Evolutionary conservation across 768 basidiomycete species (phyloP).

Genomic region (Ramaria sp.): DNA sequence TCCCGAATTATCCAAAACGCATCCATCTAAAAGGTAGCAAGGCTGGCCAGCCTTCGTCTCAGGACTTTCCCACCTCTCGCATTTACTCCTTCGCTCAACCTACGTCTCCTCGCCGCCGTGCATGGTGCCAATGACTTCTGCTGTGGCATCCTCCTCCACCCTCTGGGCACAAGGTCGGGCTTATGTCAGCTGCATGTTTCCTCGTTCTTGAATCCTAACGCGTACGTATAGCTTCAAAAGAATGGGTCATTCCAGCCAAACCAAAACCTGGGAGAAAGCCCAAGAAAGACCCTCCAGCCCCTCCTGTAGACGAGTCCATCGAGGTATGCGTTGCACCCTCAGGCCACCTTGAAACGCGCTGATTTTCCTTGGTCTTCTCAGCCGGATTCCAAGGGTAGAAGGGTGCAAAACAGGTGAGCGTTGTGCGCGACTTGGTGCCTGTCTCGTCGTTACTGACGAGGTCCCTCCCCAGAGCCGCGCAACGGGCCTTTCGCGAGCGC

Average conservation of each 20-base stretch:
- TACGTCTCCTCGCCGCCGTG: constrained; percentile 18
- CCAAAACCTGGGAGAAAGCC: constrained; percentile 84
- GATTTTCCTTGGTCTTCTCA: constrained; percentile 12
- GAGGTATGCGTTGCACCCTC: constrained; percentile 32
- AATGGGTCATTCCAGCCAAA: constrained; percentile 81
- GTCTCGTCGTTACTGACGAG: constrained; percentile 8
- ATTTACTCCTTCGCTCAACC: constrained; percentile 11
- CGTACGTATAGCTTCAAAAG: constrained; percentile 56
- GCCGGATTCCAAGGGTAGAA: constrained; percentile 50
- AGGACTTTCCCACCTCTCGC: constrained; percentile 10
- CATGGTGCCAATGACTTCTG: constrained; percentile 11
- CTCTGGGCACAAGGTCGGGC: constrained; percentile 71
- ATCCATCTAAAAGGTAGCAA: constrained; percentile 21
- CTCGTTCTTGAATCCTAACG: constrained; percentile 8
- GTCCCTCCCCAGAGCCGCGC: constrained; percentile 53
- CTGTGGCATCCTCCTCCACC: constrained; percentile 39
- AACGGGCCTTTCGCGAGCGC: constrained; percentile 82
- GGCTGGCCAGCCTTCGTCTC: constrained; percentile 19
- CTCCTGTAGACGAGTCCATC: constrained; percentile 27
- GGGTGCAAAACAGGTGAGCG: constrained; percentile 64
- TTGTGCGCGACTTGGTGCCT: neutral
- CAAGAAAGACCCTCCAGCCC: constrained; percentile 48
- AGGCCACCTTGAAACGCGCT: constrained; percentile 3
- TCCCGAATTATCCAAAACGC: constrained; percentile 1
- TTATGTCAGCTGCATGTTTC: neutral